Evolutionary conservation across 2,329 filamentous ascomycete genomes (phyloP).

Genomic region (Tolypocladium amazonense): DNA sequence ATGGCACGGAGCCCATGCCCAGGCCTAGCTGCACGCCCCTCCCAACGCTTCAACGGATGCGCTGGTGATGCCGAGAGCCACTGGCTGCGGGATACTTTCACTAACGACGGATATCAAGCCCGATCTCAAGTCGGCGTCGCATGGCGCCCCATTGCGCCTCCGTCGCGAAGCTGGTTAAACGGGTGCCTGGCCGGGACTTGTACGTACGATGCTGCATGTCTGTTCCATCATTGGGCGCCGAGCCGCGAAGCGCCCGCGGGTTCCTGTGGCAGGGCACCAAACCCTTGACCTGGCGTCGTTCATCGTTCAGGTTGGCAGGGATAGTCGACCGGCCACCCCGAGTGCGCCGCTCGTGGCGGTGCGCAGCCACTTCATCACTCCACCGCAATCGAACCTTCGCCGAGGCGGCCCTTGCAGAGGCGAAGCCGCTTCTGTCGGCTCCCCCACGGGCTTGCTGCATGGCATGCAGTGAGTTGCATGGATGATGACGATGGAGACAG

Average conservation of each 20-base stretch:
- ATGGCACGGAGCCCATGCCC: not conserved
- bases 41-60: not conserved
- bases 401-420: not conserved
- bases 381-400: not conserved
- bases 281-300: not conserved
- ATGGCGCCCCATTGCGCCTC: slow-evolving; percentile 1
- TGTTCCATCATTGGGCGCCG: not conserved
- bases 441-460: not conserved
- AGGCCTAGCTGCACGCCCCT: not conserved
- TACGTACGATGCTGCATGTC: slow-evolving; percentile 3
- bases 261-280: too few relatives aligned
- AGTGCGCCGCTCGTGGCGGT: slow-evolving; percentile 2
- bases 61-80: not conserved
- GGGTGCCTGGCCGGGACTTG: not conserved
- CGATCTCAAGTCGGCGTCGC: not conserved
- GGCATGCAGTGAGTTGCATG: not conserved
- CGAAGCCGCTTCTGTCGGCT: not conserved
- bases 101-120: not conserved
- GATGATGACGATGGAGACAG: not conserved
- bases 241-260: not conserved
- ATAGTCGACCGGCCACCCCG: not conserved
- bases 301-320: slow-evolving; percentile 1
- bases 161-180: not conserved
- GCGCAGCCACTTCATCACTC: not conserved
- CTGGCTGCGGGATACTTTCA: not conserved